phyloP scores from a whole-genome alignment of 164 flowering plant genomes.

The Amborella trichopoda region DNA sequence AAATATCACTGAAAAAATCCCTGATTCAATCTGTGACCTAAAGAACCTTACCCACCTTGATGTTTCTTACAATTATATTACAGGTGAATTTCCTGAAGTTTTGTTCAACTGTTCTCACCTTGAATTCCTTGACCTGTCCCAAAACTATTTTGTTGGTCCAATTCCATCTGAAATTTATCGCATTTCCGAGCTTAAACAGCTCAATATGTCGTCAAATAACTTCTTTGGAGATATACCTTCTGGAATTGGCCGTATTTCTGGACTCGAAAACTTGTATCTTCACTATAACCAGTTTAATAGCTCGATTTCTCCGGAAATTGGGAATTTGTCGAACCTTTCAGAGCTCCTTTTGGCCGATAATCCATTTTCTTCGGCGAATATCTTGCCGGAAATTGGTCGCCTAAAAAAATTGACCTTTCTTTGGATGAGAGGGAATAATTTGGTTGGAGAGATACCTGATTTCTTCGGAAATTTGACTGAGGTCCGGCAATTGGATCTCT shows the following conservation, averaged over 20 bases:
- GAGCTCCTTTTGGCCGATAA: constrained; percentile 23
- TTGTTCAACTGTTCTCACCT: constrained; percentile 51
- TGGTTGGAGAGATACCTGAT: constrained; percentile 59
- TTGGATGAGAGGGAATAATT: constrained; percentile 24
- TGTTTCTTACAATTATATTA: constrained; percentile 31
- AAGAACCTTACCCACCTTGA: constrained; percentile 27
- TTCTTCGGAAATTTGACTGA: constrained; percentile 18
- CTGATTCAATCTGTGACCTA: constrained; percentile 40
- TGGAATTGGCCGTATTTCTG: constrained; percentile 26
- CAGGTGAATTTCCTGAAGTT: constrained; percentile 44
- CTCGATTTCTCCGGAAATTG: constrained; percentile 44
- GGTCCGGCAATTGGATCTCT: constrained; percentile 41
- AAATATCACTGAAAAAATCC: constrained; percentile 21
- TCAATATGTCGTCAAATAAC: constrained; percentile 44
- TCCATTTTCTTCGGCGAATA: constrained; percentile 18
- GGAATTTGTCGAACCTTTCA: constrained; percentile 41
- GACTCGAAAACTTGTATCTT: constrained; percentile 18
- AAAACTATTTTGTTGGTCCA: constrained; percentile 44
- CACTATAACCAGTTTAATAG: constrained; percentile 38
- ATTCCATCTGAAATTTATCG: constrained; percentile 48
- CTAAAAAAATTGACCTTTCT: constrained; percentile 34
- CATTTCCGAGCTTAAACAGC: constrained; percentile 19
- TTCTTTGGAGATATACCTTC: constrained; percentile 65
- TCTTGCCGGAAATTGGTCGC: constrained; percentile 36
- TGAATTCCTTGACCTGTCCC: constrained; percentile 34